phyloP scores from a whole-genome alignment of 1,139 yeast species.

The Debaryomycetaceae sp. region DNA sequence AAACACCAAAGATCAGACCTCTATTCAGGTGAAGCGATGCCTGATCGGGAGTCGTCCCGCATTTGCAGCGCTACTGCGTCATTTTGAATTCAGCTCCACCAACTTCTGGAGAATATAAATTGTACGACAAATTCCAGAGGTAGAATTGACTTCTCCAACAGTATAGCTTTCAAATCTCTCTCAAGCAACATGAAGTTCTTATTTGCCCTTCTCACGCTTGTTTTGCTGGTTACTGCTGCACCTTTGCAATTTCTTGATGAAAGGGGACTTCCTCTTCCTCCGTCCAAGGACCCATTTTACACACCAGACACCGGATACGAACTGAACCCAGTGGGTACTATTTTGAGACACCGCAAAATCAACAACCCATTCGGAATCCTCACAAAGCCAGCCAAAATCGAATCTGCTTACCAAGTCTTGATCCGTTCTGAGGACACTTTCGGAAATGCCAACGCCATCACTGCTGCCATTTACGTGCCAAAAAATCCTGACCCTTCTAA shows the following conservation, averaged over 20 bases:
- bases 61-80: neutral
- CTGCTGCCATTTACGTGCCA: slow-evolving; percentile 18
- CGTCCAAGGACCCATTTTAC: slow-evolving; percentile 7
- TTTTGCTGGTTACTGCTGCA: slow-evolving; percentile 1
- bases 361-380: neutral
- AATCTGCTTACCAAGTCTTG: slow-evolving; percentile 8
- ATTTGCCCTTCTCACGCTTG: neutral
- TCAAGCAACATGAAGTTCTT: neutral
- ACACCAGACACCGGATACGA: slow-evolving; percentile 8
- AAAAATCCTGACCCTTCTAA: slow-evolving; percentile 16
- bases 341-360: slow-evolving; percentile 6
- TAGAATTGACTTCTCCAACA: neutral
- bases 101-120: neutral
- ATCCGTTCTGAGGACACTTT: slow-evolving; percentile 9
- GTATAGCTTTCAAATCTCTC: neutral
- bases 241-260: slow-evolving; percentile 1
- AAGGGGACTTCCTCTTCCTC: neutral
- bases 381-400: slow-evolving; percentile 5
- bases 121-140: neutral
- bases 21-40: neutral
- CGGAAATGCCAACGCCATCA: slow-evolving; percentile 17
- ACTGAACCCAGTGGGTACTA: slow-evolving; percentile 6
- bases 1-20: too few species aligned
- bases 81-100: neutral
- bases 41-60: neutral